Evolutionary conservation across 768 basidiomycete species (phyloP).

Genomic region (Mycena alexandri): DNA sequence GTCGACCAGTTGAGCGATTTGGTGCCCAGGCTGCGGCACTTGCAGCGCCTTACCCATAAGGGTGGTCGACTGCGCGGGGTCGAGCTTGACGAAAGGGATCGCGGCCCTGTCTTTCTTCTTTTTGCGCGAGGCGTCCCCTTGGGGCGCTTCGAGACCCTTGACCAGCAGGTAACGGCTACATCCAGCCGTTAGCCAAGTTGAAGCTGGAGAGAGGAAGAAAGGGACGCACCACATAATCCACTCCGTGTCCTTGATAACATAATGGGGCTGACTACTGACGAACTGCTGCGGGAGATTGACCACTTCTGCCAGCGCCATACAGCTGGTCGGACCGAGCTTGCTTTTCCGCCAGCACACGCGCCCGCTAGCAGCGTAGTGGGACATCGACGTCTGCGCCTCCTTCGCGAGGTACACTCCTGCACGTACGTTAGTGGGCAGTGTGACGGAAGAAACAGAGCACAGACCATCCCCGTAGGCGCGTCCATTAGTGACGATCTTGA

Average conservation of each 20-base stretch:
- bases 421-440: conserved; percentile 7
- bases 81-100: conserved; percentile 61
- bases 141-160: conserved; percentile 35
- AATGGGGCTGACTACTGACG: conserved; percentile 63
- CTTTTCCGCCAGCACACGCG: conserved; percentile 66
- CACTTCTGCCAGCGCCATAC: conserved; percentile 73
- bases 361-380: conserved; percentile 52
- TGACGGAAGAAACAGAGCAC: conserved; percentile 19
- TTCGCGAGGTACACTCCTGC: conserved; percentile 78
- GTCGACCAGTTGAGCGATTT: conserved; percentile 62
- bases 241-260: conserved; percentile 72
- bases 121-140: conserved; percentile 9
- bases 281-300: conserved; percentile 72
- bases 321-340: conserved; percentile 57
- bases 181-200: neutral
- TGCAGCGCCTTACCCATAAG: conserved; percentile 53
- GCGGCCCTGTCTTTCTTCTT: conserved; percentile 35
- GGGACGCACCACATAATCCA: conserved; percentile 76
- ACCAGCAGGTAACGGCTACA: conserved; percentile 76
- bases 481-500: conserved; percentile 66
- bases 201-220: neutral
- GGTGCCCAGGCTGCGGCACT: conserved; percentile 71
- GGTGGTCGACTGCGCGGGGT: conserved; percentile 60
- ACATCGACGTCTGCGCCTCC: conserved; percentile 64
- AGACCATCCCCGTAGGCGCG: conserved; percentile 74